Base-by-base conservation (phyloP, 208 protist species). In the Trichomonas vaginalis region DNA sequence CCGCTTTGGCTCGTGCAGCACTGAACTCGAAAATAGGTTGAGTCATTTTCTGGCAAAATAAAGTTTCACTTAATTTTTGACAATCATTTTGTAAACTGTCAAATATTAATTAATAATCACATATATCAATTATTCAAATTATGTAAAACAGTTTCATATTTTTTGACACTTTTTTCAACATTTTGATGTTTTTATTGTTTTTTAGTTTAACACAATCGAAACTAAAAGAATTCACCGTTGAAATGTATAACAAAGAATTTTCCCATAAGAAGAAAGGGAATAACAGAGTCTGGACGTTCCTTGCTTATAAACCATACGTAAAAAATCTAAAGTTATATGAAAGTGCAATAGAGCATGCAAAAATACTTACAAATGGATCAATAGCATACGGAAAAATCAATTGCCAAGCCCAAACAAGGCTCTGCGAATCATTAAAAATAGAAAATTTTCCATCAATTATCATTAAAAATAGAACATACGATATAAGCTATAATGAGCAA, bases 291-390 rank as follows among this genome's bases (percentile, higher is more conserved):
- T 92, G 86, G 86, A 23, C 32, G 0, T 92, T 92, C 17, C 17
- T 92, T 2, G 12, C 37, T 21, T 92, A 92, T 32, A 51, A 17
- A 9, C 86, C 86, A n/a, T 92, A 45, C 32, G 42, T 42, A 4
- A 92, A 92, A 51, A 47, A 27, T 51, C 39, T 51, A 6, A 92
- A 51, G 56, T 42, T n/a, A 51, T 35, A 23, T 21, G 42, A 45
- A 14, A n/a, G 2, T 39, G 86, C 86, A 39, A 0, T 92, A 12
- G 86, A 92, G 46, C 45, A 92, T 14, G 39, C 86, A 35, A 35
- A 92, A 39, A 92, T 92, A 27, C 45, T 92, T 3, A 92, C 86
- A 48, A 92, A 92, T 27, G 86, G 86, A 92, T 51, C 86, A 48
- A 45, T 92, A 35, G 37, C 15, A 48, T 92, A 92, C 15, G 86